phyloP scores from a whole-genome alignment of 257 asterid species.

The Petunia secreta region DNA sequence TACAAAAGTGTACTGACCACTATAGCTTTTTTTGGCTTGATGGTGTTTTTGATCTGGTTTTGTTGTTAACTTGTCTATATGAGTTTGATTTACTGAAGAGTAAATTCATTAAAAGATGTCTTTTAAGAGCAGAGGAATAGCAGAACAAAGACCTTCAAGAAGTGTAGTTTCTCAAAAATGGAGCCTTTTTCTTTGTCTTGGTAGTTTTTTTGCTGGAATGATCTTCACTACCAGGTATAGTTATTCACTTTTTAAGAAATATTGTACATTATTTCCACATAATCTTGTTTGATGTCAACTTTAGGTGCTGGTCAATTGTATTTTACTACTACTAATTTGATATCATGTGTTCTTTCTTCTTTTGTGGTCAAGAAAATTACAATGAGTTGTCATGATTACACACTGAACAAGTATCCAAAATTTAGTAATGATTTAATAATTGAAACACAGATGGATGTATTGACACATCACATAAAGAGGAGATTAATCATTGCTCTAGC shows the following conservation, averaged over 20 bases:
- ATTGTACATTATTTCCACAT: not conserved
- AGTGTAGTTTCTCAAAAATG: slow-evolving; percentile 59
- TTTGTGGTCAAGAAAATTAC: not conserved
- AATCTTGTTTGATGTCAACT: slow-evolving; percentile 9
- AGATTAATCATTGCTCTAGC: not conserved
- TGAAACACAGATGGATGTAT: not conserved
- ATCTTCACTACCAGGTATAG: slow-evolving; percentile 77
- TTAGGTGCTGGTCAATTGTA: not conserved
- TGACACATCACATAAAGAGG: not conserved
- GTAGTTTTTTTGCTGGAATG: slow-evolving; percentile 74
- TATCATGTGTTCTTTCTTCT: not conserved
- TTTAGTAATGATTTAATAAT: too few relatives aligned
- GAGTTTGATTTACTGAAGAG: slow-evolving; percentile 31
- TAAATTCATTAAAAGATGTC: slow-evolving; percentile 37
- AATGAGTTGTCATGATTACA: not conserved
- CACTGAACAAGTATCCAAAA: not conserved
- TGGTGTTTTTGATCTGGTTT: slow-evolving; percentile 21
- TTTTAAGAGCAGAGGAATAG: slow-evolving; percentile 66
- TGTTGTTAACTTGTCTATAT: slow-evolving; percentile 20
- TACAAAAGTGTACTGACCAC: slow-evolving; percentile 18
- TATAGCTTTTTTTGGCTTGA: slow-evolving; percentile 25
- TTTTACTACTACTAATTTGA: not conserved
- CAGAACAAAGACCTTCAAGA: slow-evolving; percentile 57
- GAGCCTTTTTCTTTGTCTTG: slow-evolving; percentile 78
- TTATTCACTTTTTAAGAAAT: not conserved